Conservation (phyloP, 169 alveolate species). For the Plasmodium inui region DNA sequence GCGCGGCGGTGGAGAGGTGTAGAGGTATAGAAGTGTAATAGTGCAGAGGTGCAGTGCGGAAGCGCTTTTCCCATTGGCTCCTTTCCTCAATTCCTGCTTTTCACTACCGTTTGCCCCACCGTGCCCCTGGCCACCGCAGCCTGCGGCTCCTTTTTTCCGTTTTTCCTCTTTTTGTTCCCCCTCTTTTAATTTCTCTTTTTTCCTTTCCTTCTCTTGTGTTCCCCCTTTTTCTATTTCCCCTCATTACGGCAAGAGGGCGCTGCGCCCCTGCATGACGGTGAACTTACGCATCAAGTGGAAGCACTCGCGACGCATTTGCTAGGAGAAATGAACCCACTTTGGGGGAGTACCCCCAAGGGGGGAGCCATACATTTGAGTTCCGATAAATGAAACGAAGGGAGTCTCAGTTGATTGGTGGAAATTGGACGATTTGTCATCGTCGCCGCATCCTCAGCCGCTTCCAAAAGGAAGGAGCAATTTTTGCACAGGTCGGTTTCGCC, state of each 20-base stretch:
- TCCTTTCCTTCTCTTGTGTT: no score
- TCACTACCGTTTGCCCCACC: not conserved
- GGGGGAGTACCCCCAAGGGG: not conserved
- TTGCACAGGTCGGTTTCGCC: not conserved
- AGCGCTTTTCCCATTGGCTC: not conserved
- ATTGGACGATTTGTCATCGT: not conserved
- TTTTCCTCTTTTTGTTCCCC: not conserved
- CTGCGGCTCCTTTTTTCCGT: not conserved
- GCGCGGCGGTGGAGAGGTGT: not conserved
- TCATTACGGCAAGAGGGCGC: not conserved
- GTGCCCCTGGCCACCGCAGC: no score
- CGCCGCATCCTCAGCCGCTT: not conserved
- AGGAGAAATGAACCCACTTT: not conserved
- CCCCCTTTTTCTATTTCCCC: no score
- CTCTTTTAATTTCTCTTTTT: no score
- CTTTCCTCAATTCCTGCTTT: not conserved
- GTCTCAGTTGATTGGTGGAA: not conserved
- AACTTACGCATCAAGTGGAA: not conserved
- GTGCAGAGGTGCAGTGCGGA: no score
- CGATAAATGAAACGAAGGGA: not conserved
- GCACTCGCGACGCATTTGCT: not conserved
- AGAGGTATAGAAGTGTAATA: no score
- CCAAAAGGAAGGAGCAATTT: not conserved
- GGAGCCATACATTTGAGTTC: not conserved
- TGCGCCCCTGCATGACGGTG: not conserved